These are phyloP conservation scores for Anisodus tanguticus DNA, from an alignment of 257 asterid genomes.

Conservation along the genomic window DNA sequence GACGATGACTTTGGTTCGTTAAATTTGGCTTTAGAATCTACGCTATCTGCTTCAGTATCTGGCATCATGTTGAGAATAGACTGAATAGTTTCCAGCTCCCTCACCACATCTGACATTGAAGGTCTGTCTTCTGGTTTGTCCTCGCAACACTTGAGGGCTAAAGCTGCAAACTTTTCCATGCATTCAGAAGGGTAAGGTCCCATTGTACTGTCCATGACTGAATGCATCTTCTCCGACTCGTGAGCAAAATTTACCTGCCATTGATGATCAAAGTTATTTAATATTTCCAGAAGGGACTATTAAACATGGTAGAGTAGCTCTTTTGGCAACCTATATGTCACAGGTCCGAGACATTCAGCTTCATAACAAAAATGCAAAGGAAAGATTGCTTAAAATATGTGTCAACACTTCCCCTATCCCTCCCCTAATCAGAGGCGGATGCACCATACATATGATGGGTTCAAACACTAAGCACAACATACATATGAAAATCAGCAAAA, in stretches of 20 bases:
- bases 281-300: neutral
- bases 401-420: neutral
- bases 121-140: conserved; percentile 79
- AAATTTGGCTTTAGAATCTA: conserved; percentile 46
- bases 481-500: no score
- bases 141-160: conserved; percentile 73
- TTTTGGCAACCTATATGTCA: neutral
- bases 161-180: conserved; percentile 58
- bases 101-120: conserved; percentile 71
- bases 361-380: neutral
- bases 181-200: conserved; percentile 70
- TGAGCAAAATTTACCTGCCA: conserved; percentile 68
- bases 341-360: neutral
- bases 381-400: neutral
- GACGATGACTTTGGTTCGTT: conserved; percentile 46
- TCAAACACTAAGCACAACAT: neutral
- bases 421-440: neutral
- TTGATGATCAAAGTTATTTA: neutral
- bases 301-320: neutral
- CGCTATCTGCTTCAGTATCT: conserved; percentile 37
- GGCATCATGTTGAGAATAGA: conserved; percentile 49
- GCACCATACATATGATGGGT: neutral
- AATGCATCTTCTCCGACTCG: conserved; percentile 60
- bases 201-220: conserved; percentile 74
- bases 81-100: conserved; percentile 67